Evolutionary conservation across 805 yeast species (phyloP).

Genomic region (Candida easanensis): DNA sequence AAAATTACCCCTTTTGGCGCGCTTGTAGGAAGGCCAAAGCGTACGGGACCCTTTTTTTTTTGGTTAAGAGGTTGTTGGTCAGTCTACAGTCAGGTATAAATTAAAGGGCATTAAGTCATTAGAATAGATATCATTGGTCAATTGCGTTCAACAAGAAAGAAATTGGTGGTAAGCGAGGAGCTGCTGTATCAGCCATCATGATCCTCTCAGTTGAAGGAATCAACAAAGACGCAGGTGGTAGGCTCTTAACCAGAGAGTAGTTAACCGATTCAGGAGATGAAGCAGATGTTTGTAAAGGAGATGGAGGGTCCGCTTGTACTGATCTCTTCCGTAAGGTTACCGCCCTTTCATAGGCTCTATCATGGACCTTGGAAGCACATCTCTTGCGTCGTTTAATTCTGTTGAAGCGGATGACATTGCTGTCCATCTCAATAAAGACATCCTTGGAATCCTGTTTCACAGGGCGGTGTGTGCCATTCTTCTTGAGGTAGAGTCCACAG

Average conservation of each 20-base stretch:
- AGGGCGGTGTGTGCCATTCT: constrained; percentile 21
- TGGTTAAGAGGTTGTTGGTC: too few species aligned
- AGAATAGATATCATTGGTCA: not conserved
- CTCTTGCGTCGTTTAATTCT: constrained; percentile 22
- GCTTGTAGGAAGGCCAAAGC: too few species aligned
- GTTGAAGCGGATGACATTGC: constrained; percentile 21
- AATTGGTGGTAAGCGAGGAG: constrained; percentile 11
- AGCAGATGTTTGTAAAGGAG: not conserved
- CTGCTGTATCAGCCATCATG: not conserved
- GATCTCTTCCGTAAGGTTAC: not conserved
- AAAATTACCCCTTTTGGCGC: too few species aligned
- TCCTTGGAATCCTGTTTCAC: constrained; percentile 12
- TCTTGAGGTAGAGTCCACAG: constrained; percentile 83
- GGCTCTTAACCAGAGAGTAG: not conserved
- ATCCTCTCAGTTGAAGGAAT: not conserved
- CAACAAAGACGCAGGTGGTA: not conserved
- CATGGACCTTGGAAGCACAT: not conserved
- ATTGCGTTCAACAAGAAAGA: constrained; percentile 9
- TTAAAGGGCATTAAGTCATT: too few species aligned
- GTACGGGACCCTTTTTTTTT: too few species aligned
- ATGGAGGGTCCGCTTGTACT: not conserved
- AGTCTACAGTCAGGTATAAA: too few species aligned
- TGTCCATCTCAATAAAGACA: constrained; percentile 20
- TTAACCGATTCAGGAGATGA: not conserved
- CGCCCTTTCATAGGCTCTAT: not conserved